Evolutionary conservation across 163 green algal species (phyloP).

Genomic region (Scenedesmus sp.): DNA sequence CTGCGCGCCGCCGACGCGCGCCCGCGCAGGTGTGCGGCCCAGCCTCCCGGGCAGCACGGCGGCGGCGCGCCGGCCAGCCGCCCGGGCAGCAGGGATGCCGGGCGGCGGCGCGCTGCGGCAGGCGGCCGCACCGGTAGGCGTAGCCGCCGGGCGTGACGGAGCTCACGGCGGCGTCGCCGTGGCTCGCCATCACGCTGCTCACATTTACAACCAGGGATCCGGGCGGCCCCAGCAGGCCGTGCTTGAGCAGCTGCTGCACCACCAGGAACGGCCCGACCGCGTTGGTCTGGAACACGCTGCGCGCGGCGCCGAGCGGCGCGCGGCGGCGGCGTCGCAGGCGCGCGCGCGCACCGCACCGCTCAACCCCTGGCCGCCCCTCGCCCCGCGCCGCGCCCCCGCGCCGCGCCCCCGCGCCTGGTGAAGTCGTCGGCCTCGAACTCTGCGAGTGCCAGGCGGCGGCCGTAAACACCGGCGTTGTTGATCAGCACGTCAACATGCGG

Average conservation of each 20-base stretch:
- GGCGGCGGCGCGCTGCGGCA: no score
- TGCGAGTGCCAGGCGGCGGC: constrained; percentile 43
- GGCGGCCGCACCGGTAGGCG: constrained; percentile 58
- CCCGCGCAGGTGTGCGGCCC: no score
- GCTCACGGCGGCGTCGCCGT: constrained; percentile 54
- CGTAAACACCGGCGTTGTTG: constrained; percentile 65
- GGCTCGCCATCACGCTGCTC: constrained; percentile 50
- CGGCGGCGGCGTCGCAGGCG: no score
- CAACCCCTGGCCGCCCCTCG: no score
- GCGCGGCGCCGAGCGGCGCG: no score
- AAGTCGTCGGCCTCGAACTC: constrained; percentile 55
- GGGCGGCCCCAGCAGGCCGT: constrained; percentile 34
- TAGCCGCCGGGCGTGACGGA: constrained; percentile 46
- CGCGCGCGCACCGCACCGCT: no score
- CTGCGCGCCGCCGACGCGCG: constrained; percentile 53
- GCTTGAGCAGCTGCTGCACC: constrained; percentile 58
- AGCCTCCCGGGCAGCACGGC: no score
- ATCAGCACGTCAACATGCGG: constrained; percentile 48
- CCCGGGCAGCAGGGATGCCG: no score
- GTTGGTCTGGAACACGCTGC: constrained; percentile 52
- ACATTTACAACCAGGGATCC: constrained; percentile 56
- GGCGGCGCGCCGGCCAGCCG: no score
- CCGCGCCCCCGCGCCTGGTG: no score
- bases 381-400: no score
- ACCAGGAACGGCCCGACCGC: constrained; percentile 69